Evolutionary conservation across 2,329 filamentous ascomycete species (phyloP).

Genomic region (Microcera coccophila): DNA sequence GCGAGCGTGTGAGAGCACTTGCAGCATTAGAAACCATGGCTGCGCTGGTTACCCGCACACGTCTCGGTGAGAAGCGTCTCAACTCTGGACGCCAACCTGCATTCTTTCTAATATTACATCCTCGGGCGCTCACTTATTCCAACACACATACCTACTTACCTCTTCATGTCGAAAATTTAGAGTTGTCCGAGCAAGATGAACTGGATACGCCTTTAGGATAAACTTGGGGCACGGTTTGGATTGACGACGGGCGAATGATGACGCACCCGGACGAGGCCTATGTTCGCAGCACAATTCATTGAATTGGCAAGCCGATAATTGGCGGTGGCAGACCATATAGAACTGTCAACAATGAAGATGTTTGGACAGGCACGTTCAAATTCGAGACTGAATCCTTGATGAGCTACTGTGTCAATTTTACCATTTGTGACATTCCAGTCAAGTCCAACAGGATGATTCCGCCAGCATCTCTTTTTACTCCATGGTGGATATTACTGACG

Average conservation of each 20-base stretch:
- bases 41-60: conserved; percentile 16
- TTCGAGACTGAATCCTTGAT: not conserved
- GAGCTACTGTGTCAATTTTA: not conserved
- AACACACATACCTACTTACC: too few species aligned
- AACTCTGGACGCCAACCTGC: not conserved
- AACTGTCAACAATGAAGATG: conserved; percentile 8
- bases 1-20: conserved; percentile 5
- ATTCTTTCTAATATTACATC: not conserved
- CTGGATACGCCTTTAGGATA: too few species aligned
- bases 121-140: not conserved
- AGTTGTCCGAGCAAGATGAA: not conserved
- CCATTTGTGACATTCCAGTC: not conserved
- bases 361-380: conserved; percentile 1
- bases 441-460: too few species aligned
- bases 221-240: conserved; percentile 2
- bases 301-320: not conserved
- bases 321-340: conserved; percentile 6
- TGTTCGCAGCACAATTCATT: too few species aligned
- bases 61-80: not conserved
- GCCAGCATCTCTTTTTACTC: too few species aligned
- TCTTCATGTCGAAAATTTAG: not conserved
- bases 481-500: too few species aligned
- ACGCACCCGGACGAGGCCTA: too few species aligned
- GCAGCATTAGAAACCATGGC: conserved; percentile 34
- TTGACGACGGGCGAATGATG: conserved; percentile 4